phyloP scores from a whole-genome alignment of 495 filamentous ascomycete genomes.

The Alectoria sarmentosa region DNA sequence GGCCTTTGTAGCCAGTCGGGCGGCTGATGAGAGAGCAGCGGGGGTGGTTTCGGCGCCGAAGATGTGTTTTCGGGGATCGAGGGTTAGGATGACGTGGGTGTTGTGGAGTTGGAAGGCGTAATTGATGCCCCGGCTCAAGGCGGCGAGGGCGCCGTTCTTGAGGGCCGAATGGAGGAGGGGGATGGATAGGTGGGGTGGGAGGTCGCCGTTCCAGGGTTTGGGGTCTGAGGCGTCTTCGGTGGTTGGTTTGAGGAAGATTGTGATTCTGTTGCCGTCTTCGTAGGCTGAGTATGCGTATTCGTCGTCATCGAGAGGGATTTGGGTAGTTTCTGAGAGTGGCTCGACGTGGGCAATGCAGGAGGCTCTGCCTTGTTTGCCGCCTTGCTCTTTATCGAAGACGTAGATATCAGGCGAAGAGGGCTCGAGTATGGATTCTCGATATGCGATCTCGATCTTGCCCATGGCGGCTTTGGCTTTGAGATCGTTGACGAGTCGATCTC shows the following conservation, averaged over 20 bases:
- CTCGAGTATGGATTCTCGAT: conserved; percentile 67
- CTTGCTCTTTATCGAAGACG: conserved; percentile 69
- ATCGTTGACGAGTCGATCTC: conserved; percentile 78
- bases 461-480: conserved; percentile 84
- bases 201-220: conserved; percentile 25
- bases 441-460: conserved; percentile 93
- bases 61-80: conserved; percentile 58
- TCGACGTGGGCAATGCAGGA: conserved; percentile 61
- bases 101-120: conserved; percentile 68
- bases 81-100: conserved; percentile 57
- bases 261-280: conserved; percentile 53
- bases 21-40: conserved; percentile 70
- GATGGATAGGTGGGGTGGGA: conserved; percentile 53
- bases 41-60: conserved; percentile 59
- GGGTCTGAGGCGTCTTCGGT: conserved; percentile 16
- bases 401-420: conserved; percentile 47
- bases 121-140: conserved; percentile 75
- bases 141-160: conserved; percentile 72
- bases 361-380: conserved; percentile 71
- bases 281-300: conserved; percentile 20
- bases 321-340: conserved; percentile 45
- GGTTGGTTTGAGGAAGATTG: conserved; percentile 42
- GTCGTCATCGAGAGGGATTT: conserved; percentile 14
- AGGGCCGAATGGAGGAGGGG: conserved; percentile 56
- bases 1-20: conserved; percentile 60